A percentile compares a stretch with the other conserved stretches of the same genome.
Conservation (phyloP, 1,284 basidiomycete species). For the Microbotryum scabiosae region DNA sequence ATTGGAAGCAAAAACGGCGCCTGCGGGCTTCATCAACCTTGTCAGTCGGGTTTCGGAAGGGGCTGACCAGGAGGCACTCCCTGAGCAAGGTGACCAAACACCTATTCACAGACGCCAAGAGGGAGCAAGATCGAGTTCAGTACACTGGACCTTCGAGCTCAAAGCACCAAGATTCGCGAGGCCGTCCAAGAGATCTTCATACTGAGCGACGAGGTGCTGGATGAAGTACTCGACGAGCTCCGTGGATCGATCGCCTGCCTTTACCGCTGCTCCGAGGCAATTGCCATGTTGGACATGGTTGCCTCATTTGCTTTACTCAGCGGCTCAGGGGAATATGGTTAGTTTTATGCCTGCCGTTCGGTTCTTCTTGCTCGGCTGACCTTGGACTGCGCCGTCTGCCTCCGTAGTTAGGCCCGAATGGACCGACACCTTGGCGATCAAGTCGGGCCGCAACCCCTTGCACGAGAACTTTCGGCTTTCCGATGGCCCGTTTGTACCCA, state of each 20-base stretch:
- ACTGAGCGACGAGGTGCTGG: conserved; percentile 29
- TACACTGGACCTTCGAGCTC: conserved; percentile 35
- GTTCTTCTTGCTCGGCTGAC: background rate
- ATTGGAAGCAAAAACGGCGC: conserved; percentile 20
- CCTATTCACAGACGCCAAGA: conserved; percentile 22
- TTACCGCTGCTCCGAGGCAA: conserved; percentile 40
- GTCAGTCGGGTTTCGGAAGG: conserved; percentile 11
- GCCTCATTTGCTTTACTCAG: conserved; percentile 47
- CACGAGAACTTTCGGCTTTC: conserved; percentile 63
- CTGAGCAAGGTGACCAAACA: background rate
- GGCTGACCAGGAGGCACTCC: background rate
- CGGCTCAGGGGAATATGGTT: background rate
- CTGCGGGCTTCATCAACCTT: conserved; percentile 26
- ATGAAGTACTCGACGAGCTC: conserved; percentile 34
- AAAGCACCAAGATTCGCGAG: conserved; percentile 32
- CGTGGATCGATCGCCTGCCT: conserved; percentile 30
- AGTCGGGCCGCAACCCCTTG: conserved; percentile 45
- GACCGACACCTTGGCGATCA: conserved; percentile 36
- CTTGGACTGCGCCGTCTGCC: background rate
- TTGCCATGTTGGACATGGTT: conserved; percentile 75
- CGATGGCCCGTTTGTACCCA: conserved; percentile 48
- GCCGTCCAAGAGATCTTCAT: conserved; percentile 35
- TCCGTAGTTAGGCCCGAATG: conserved; percentile 68
- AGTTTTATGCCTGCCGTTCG: background rate
- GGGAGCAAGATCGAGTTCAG: conserved; percentile 34